These are phyloP conservation scores for Solanum lignicaule DNA, from an alignment of 257 asterid species.

Conservation along the genomic window DNA sequence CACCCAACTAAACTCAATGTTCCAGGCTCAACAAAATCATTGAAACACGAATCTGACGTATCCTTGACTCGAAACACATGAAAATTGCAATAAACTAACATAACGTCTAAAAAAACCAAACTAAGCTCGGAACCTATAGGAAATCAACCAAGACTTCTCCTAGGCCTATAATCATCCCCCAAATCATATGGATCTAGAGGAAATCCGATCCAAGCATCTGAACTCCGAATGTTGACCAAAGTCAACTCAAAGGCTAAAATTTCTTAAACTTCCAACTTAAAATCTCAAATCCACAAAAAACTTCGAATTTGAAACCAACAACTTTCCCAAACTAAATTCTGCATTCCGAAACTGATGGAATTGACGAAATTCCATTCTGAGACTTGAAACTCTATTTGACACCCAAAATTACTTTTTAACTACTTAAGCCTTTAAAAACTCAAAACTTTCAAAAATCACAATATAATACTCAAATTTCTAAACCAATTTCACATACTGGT, in stretches of 20 bases:
- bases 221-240: too few species aligned
- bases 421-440: background rate
- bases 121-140: background rate
- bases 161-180: background rate
- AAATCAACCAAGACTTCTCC: background rate
- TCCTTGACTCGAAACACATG: background rate
- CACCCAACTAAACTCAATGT: background rate
- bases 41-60: too few species aligned
- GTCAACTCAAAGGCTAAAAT: background rate
- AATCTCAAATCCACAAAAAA: background rate
- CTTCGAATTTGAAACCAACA: background rate
- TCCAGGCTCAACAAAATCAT: background rate
- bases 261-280: background rate
- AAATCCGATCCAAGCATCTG: background rate
- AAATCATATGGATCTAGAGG: background rate
- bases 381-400: background rate
- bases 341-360: background rate
- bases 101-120: background rate
- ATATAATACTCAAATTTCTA: background rate
- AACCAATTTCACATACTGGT: background rate
- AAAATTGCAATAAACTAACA: background rate
- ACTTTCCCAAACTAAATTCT: background rate
- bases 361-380: background rate
- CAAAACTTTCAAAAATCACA: background rate
- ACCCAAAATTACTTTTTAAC: background rate